Conservation (phyloP, 139 green algal genomes). For the Ettlia oleoabundans region DNA sequence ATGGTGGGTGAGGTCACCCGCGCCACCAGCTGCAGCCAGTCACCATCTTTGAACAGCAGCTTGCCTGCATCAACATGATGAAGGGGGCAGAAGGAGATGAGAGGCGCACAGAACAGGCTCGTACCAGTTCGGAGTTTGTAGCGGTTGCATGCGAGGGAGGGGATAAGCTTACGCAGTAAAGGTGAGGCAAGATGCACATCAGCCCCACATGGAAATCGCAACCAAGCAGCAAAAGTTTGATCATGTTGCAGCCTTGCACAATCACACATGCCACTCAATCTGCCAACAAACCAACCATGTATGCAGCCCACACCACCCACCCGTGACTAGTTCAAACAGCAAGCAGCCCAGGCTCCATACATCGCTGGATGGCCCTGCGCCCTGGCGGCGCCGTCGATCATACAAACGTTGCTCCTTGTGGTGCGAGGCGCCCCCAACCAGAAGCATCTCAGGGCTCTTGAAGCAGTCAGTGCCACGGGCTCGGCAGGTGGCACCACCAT, state of each 20-base stretch:
- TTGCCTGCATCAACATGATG: not conserved
- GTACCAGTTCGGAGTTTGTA: too few relatives aligned
- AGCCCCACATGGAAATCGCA: too few relatives aligned
- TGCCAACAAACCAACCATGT: not conserved
- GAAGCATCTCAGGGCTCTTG: conserved; percentile 89
- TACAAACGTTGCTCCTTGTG: conserved; percentile 30
- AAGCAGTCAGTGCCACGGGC: conserved; percentile 82
- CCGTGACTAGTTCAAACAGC: conserved; percentile 85
- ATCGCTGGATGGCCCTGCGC: conserved; percentile 72
- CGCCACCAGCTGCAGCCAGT: conserved; percentile 74
- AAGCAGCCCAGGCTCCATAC: conserved; percentile 88
- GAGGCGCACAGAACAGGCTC: not conserved
- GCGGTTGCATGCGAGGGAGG: too few relatives aligned
- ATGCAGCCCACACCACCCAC: conserved; percentile 35
- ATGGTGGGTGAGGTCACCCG: conserved; percentile 49
- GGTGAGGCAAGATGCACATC: too few relatives aligned
- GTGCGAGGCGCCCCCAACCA: conserved; percentile 52
- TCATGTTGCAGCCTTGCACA: too few relatives aligned
- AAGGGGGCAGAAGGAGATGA: not conserved
- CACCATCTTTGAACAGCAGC: conserved; percentile 69
- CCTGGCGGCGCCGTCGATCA: conserved; percentile 51
- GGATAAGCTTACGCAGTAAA: too few relatives aligned
- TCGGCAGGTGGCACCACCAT: conserved; percentile 25
- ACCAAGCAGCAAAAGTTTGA: too few relatives aligned
- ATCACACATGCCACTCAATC: not conserved